Evolutionary conservation across 2,329 filamentous ascomycete genomes (phyloP).

Genomic region (Metarhizium guizhouense): DNA sequence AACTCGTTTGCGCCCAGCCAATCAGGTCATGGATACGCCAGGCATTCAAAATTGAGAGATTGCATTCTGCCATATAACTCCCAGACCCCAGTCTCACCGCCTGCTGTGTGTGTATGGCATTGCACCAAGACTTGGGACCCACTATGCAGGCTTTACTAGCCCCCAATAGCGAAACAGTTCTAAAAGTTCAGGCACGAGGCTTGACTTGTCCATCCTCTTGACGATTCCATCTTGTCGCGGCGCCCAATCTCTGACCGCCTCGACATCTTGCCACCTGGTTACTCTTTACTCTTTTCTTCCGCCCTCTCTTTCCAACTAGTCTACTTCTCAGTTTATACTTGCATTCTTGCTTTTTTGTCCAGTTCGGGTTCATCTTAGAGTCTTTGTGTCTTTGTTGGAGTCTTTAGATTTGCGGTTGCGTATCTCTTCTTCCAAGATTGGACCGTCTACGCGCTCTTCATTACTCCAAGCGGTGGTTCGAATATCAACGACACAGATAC

Average conservation of each 20-base stretch:
- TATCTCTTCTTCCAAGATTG: neutral
- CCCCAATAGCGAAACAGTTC: neutral
- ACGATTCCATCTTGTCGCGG: neutral
- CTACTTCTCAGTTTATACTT: neutral
- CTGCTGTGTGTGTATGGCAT: neutral
- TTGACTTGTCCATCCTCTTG: neutral
- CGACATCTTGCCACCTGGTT: neutral
- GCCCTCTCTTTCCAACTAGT: neutral
- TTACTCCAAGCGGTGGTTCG: neutral
- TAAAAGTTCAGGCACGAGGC: no score
- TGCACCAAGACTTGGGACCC: neutral
- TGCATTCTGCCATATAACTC: neutral
- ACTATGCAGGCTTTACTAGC: no score
- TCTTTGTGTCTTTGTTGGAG: neutral
- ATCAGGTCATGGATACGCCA: constrained; percentile 1
- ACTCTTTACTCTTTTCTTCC: neutral
- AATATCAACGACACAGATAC: neutral
- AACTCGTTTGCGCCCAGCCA: neutral
- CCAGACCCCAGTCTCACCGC: constrained; percentile 1
- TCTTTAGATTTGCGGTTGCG: neutral
- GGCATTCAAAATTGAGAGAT: neutral
- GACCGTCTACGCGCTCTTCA: neutral
- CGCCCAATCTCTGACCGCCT: no score
- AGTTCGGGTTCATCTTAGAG: neutral
- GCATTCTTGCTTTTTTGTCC: neutral